Evolutionary conservation across 1,284 basidiomycete species (phyloP).

Genomic region (Albatrellus sp.): DNA sequence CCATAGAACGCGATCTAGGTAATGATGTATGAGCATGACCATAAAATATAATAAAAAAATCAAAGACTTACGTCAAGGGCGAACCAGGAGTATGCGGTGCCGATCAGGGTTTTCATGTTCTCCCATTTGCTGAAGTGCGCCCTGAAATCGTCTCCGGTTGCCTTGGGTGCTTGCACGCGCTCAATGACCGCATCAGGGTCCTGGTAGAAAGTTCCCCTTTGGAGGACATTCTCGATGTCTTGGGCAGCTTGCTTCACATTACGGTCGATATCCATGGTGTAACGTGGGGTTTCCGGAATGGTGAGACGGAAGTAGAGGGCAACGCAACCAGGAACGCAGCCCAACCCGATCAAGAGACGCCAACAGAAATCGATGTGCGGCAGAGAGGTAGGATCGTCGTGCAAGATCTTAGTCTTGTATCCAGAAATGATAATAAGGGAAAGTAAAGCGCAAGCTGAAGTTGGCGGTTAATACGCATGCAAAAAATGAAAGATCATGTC

Average conservation of each 20-base stretch:
- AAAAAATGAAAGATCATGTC: conserved; percentile 7
- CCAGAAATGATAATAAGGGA: conserved; percentile 55
- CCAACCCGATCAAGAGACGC: conserved; percentile 63
- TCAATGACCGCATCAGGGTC: conserved; percentile 47
- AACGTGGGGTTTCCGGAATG: conserved; percentile 72
- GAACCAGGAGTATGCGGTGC: conserved; percentile 63
- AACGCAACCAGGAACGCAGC: conserved; percentile 51
- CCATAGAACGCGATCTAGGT: conserved; percentile 76
- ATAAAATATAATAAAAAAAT: conserved; percentile 4
- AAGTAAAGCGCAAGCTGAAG: conserved; percentile 50
- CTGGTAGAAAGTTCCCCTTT: conserved; percentile 34
- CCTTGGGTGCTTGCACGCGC: conserved; percentile 53
- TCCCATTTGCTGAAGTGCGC: conserved; percentile 49
- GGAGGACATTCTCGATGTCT: conserved; percentile 57
- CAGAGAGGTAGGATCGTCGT: conserved; percentile 29
- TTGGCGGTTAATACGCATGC: conserved; percentile 14
- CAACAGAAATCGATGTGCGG: conserved; percentile 48
- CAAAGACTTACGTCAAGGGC: conserved; percentile 46
- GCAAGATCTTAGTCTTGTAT: conserved; percentile 53
- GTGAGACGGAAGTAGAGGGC: conserved; percentile 72
- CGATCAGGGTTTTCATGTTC: conserved; percentile 56
- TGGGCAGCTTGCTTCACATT: conserved; percentile 63
- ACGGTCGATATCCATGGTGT: conserved; percentile 84
- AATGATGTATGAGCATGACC: conserved; percentile 6
- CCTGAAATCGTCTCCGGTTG: conserved; percentile 50